Base-by-base conservation (phyloP, 352 stramenopile species). In the Phytophthora crassamura region DNA sequence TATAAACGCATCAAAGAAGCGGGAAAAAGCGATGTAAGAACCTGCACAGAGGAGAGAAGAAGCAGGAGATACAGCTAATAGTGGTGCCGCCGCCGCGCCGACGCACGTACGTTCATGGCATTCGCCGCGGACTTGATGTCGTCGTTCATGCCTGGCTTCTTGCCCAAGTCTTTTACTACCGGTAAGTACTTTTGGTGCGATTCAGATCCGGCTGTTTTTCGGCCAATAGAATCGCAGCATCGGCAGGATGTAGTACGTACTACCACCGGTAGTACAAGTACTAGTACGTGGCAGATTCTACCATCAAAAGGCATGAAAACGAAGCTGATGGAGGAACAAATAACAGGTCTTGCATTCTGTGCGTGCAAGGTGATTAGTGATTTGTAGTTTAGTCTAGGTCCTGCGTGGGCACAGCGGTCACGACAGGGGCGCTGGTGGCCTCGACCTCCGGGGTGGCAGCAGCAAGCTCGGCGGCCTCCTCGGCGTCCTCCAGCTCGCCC, bases 351-450 rank as follows among this genome's bases (percentile, higher is more conserved):
- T 67, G 67, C 55, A 58, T 68, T 73, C 45, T 59, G 58, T 60
- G 42, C 46, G 59, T 53, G 63, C 68, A 73, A 76, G 60, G 53
- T 62, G 56, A 67, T 70, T 73, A 74, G 55, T 55, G 49, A 66
- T 71, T 52, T 66, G 64, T 71, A 71, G 64, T 84, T 92, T 91
- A 94, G 80, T 94, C 85, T 89, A 94, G 78, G 67, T 94, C 85
- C 74, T 86, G 80, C 58, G 76, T 86, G 49, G 83, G 67, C 43
- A 86, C 68, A 42, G 75, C 71, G 32, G 70, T 46, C 45, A 78
- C 66, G 49, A 50, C 64, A 41, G 74, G 69, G 28, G 59, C 58
- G 28, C 59, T 72, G 50, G 64, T 49, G 15, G 64, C 58, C 30
- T 71, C 75, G 32, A 55, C 65, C 25, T 67, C 78, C 16, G 60